A percentile compares a stretch with the other conserved stretches of the same genome.
phyloP scores from a whole-genome alignment of 805 yeast genomes.

The Candida saitoana region DNA sequence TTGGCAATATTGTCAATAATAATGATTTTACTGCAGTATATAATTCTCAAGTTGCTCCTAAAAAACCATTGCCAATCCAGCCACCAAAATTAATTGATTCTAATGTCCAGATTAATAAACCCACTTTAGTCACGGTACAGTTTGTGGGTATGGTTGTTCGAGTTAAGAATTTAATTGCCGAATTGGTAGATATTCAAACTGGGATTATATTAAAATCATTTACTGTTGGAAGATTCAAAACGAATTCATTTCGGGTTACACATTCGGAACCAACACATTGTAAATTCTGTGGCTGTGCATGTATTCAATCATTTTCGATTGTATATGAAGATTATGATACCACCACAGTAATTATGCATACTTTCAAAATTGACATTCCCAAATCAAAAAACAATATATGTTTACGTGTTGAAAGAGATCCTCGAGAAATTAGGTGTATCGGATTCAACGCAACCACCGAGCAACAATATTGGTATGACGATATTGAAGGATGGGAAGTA shows the following conservation, averaged over 20 bases:
- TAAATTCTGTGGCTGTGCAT: constrained; percentile 85
- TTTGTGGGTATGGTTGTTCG: constrained; percentile 73
- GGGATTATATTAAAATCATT: constrained; percentile 66
- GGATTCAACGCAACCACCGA: constrained; percentile 78
- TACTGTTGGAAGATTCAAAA: constrained; percentile 58
- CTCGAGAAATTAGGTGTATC: constrained; percentile 83
- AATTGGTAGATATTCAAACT: constrained; percentile 71
- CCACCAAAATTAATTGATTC: background rate
- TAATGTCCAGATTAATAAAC: constrained; percentile 21
- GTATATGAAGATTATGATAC: constrained; percentile 62
- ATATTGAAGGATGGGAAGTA: constrained; percentile 74
- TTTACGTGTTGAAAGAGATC: constrained; percentile 86
- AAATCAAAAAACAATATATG: constrained; percentile 78
- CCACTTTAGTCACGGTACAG: constrained; percentile 51
- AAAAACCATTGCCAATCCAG: background rate
- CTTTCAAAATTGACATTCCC: constrained; percentile 61
- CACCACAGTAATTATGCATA: constrained; percentile 62
- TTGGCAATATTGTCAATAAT: constrained; percentile 8
- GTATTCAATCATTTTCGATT: constrained; percentile 67
- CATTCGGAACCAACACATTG: constrained; percentile 88
- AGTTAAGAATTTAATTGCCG: constrained; percentile 54
- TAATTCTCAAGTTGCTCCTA: constrained; percentile 2
- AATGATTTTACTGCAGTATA: constrained; percentile 10
- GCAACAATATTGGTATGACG: constrained; percentile 59
- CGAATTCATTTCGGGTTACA: constrained; percentile 59